These are phyloP conservation scores for Clavispora fructus DNA, from an alignment of 805 yeast genomes.

Conservation along the genomic window DNA sequence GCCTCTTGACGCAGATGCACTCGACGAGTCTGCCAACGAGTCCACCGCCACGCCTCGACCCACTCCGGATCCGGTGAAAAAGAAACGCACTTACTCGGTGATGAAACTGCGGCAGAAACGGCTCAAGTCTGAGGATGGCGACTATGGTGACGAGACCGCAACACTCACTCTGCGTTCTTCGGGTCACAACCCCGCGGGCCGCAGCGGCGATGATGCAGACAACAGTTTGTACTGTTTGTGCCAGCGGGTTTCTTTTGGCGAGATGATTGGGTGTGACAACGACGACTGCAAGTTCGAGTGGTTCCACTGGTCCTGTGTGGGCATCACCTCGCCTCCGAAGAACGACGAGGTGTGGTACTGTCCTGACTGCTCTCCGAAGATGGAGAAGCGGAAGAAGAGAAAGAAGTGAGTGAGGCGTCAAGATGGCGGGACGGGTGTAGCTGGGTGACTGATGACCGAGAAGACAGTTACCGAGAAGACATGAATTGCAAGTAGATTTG, in stretches of 20 bases:
- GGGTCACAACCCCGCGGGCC: constrained; percentile 11
- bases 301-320: constrained; percentile 97
- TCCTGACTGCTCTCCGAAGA: constrained; percentile 63
- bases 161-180: background rate
- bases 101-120: constrained; percentile 12
- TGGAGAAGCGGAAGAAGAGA: constrained; percentile 41
- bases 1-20: constrained; percentile 30
- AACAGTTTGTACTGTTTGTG: constrained; percentile 71
- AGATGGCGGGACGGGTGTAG: no score
- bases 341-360: constrained; percentile 86
- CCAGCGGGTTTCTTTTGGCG: constrained; percentile 90
- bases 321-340: constrained; percentile 79
- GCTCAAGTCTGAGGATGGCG: constrained; percentile 13
- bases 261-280: constrained; percentile 95
- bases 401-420: constrained; percentile 21
- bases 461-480: no score
- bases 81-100: constrained; percentile 11
- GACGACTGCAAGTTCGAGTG: constrained; percentile 84
- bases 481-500: no score
- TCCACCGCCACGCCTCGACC: constrained; percentile 9
- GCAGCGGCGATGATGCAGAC: constrained; percentile 34
- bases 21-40: constrained; percentile 5
- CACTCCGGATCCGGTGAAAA: constrained; percentile 14
- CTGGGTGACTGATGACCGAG: no score
- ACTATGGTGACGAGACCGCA: constrained; percentile 15